Conservation (phyloP, 169 alveolate genomes). For the Cryptosporidium sp. region DNA sequence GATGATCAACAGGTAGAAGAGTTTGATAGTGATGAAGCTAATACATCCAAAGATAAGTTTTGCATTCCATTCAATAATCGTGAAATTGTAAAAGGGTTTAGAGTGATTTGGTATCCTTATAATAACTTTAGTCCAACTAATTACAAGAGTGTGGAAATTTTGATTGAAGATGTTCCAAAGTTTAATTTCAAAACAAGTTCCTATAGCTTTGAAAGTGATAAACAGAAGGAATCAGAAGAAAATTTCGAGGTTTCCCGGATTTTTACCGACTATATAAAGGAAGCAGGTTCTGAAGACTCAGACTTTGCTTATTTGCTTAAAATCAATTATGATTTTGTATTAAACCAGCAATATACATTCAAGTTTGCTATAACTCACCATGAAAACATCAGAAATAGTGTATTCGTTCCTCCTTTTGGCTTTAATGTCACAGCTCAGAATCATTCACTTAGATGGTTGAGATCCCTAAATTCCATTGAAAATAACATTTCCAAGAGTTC, state of each 20-base stretch:
- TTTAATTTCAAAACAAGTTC: constrained; percentile 34
- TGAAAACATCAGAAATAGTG: constrained; percentile 44
- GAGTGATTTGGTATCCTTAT: constrained; percentile 67
- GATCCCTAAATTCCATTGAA: neutral
- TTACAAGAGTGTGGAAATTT: constrained; percentile 50
- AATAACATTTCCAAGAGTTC: neutral
- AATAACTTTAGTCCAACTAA: constrained; percentile 61
- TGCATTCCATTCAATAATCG: constrained; percentile 43
- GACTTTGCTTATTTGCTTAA: constrained; percentile 34
- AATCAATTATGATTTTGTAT: constrained; percentile 1
- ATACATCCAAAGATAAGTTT: neutral
- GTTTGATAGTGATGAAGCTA: neutral
- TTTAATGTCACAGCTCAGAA: constrained; percentile 52
- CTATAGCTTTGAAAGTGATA: neutral
- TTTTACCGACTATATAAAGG: constrained; percentile 18
- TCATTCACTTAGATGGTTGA: constrained; percentile 35
- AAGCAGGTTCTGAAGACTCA: constrained; percentile 7
- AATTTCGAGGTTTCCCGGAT: neutral
- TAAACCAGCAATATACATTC: constrained; percentile 44
- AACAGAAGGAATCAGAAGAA: neutral
- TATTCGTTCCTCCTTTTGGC: constrained; percentile 66
- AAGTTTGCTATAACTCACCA: constrained; percentile 62
- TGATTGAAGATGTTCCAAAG: constrained; percentile 40
- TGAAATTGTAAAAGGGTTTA: constrained; percentile 52
- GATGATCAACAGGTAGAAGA: neutral